Base-by-base conservation (phyloP, 345 rosid genomes). In the Stellera chamaejasme region DNA sequence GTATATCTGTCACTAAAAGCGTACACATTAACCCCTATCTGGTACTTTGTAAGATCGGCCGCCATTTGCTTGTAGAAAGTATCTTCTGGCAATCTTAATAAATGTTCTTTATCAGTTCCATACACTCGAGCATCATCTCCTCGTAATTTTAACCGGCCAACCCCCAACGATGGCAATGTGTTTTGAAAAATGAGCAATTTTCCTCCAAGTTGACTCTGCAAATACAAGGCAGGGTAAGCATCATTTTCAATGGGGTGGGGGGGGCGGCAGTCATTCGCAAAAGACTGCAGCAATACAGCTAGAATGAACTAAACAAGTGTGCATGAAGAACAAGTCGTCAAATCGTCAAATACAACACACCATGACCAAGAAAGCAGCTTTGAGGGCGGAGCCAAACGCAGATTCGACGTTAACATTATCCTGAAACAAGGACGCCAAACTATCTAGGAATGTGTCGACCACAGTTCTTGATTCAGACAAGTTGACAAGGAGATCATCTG, bases 401-500 rank as follows among this genome's bases (percentile, higher is more conserved):
- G 99, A 94, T 77, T 94, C 99, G 43, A 94, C 70, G 67, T 87
- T 94, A 63, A 82, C 50, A 68, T 79, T 90, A 69, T 90, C 90
- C 68, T 82, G 90, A 67, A 94, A 94, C 97, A 94, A 90, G 61
- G 90, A 63, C 26, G 96, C 96, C 64, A 94, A 76, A 72, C 88
- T 87, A 74, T 94, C 99, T 26, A 94, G 76, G 68, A 90, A 94
- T 56, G 90, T 75, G 47, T 85, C 97, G 62, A 94, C 93, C 55
- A 90, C 97, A 64, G 51, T 78, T 80, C 83, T 85, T 27, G 99
- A 94, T 75, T 94, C 99, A 55, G 99, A 87, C 75, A 94, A 79
- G 76, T 94, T 94, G 66, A 94, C 99, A 60, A 90, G 95, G 70
- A 94, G 97, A 76, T 94, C 99, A 74, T 94, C 97, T 5, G 96